Evolutionary conservation across 2,329 filamentous ascomycete genomes (phyloP), one percentile per base, ranked within the genome.

Genomic region (Hypocrella siamensis): DNA sequence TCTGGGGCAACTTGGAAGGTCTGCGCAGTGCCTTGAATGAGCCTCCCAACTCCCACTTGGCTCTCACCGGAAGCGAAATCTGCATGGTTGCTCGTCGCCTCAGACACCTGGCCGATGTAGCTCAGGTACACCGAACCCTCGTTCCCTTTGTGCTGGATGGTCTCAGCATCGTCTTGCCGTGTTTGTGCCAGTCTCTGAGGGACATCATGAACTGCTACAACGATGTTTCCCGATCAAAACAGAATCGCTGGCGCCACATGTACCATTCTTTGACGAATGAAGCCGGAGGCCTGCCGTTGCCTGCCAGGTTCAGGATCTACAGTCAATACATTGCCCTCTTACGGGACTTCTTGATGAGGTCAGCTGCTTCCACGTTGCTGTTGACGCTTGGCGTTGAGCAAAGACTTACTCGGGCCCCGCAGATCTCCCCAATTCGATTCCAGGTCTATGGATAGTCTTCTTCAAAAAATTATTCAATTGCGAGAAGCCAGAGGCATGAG

Each of bases 161-260:
- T 42, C 58, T 76, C 29, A 61, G 67, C 35, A 54, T 72, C 35
- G 41, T 74, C 12, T 53, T 76, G 3, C 70, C 70, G 1, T 71
- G 68, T 34, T 51, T 75, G 14, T 58, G 56, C 32, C 60, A 54
- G 34, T 65, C 64, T 1, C 46, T 76, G 12, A 47, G 56, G 26
- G 68, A 74, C 37, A 74, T 76, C 39, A 60, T 50, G 26, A 38
- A 36, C 7, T 61, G 61, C 46, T 64, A 70, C 41, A 60, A 70
- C 21, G 63, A 74, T 42, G 60, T 54, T 22, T 55, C 54, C 4
- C 40, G 63, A 26, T 53, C 56, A 14, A 61, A 59, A 33, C 57
- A 64, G 37, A 52, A 58, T 22, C 60, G 69, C 33, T 76, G 72
- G 71, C 58, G 61, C 26, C 60, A 58, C 40, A 74, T 75, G 67